Evolutionary conservation across 371 early-diverging fungal species (phyloP), one percentile per base, ranked within the genome.

Genomic region (Haplosporangium sp.): DNA sequence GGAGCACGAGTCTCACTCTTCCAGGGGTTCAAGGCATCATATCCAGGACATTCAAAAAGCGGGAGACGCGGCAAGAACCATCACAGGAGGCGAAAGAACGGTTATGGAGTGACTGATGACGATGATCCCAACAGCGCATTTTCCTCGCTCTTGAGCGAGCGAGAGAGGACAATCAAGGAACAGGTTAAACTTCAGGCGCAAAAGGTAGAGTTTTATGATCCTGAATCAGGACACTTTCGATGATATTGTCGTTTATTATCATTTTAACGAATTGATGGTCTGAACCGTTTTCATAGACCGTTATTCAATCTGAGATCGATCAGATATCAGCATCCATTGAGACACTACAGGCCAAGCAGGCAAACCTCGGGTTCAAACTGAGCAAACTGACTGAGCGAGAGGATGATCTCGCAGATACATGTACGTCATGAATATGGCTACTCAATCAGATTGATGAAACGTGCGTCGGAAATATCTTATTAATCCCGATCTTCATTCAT

Each of bases 1-100:
- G 82, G 71, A 18, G 83, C 85, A 18, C 83, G 88, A n/a, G 82
- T 90, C 11, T 87, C 88, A 20, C 72, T 90, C 29, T 88, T 89
- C 56, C 89, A 90, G 74, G 89, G 90, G 10, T 90, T 89, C 69
- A 87, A 84, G 41, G 84, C 88, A 13, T 82, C 89, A n/a, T 89
- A 87, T 73, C 89, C 89, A 29, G 85, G 80, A 41, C 48, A 82
- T 21, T 67, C 74, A n/a, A 68, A 74, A 58, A 40, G 59, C 54
- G 55, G 73, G 41, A 64, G 67, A 67, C 42, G 80, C 55, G 11
- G 86, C 65, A 73, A 82, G 67, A 68, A 77, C 52, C 77, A 82
- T 45, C 69, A 82, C 36, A 73, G 82, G 67, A 83, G 84, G 65
- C 86, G 84, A 71, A 86, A 83, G 63, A 77, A 81, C 38, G 71